A percentile compares a stretch with the other conserved stretches of the same genome.
Conservation (phyloP, 345 rosid species). For the Turnera subulata region DNA sequence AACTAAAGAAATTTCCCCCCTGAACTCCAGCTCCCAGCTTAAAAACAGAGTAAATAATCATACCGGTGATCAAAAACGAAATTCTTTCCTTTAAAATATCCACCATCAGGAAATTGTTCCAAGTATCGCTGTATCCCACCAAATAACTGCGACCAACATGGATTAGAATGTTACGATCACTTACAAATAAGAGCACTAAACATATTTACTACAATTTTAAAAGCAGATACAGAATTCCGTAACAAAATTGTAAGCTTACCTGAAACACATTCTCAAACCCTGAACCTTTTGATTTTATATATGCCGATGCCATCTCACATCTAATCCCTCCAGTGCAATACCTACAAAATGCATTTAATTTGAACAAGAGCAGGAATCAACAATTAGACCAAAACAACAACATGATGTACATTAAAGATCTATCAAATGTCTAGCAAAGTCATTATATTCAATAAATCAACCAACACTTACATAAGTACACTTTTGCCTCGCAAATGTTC, state of each 20-base stretch:
- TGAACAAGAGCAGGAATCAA: neutral
- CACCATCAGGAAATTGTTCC: constrained; percentile 89
- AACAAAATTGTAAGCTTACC: constrained; percentile 34
- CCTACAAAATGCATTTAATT: constrained; percentile 34
- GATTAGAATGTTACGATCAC: too few species aligned
- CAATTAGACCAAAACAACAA: too few species aligned
- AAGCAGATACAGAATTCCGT: too few species aligned
- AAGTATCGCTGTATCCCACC: constrained; percentile 96
- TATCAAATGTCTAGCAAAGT: neutral
- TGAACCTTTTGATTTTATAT: constrained; percentile 76
- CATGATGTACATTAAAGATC: neutral
- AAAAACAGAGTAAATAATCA: constrained; percentile 4
- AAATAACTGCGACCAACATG: constrained; percentile 77
- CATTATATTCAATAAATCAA: constrained; percentile 11
- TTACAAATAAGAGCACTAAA: neutral
- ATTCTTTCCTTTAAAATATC: constrained; percentile 88
- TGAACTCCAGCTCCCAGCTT: too few species aligned
- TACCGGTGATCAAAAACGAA: constrained; percentile 97
- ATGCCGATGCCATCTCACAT: constrained; percentile 98
- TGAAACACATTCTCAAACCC: constrained; percentile 88
- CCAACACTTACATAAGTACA: constrained; percentile 66
- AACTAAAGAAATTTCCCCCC: too few species aligned
- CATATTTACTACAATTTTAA: too few species aligned
- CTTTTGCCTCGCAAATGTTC: constrained; percentile 60
- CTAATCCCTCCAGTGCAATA: constrained; percentile 98